Conservation (phyloP, 2,329 filamentous ascomycete species). For the Graphilbum sp. region DNA sequence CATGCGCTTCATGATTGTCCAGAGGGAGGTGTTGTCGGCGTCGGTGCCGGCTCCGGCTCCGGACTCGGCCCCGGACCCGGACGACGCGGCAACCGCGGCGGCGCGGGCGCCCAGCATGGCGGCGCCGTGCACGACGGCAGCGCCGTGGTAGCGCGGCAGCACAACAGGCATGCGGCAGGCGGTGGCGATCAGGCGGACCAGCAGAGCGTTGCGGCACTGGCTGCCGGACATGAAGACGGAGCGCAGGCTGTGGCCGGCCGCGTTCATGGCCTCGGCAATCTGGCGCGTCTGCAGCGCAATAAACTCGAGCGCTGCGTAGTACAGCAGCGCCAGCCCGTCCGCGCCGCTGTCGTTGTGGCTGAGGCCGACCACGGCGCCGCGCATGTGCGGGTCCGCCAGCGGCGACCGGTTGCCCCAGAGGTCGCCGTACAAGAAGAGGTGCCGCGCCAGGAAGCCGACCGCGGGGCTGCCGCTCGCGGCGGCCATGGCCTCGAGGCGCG, state of each 20-base stretch:
- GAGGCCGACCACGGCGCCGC: conserved; percentile 73
- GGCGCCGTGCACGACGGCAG: conserved; percentile 92
- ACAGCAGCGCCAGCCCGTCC: conserved; percentile 76
- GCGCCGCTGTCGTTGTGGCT: conserved; percentile 65
- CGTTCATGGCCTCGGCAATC: conserved; percentile 90
- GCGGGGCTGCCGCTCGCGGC: conserved; percentile 54
- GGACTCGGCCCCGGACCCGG: conserved; percentile 30
- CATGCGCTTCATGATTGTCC: conserved; percentile 96
- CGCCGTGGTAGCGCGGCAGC: conserved; percentile 85
- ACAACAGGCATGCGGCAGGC: conserved; percentile 84
- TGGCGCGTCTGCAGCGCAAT: conserved; percentile 94
- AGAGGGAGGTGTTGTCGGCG: conserved; percentile 71
- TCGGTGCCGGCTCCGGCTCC: too few relatives aligned
- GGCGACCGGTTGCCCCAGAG: conserved; percentile 94
- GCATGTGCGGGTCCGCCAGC: conserved; percentile 85
- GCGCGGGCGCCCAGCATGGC: conserved; percentile 97
- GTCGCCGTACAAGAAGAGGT: conserved; percentile 98
- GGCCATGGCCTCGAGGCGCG: conserved; percentile 63
- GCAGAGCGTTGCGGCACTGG: conserved; percentile 86
- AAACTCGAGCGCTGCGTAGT: conserved; percentile 95
- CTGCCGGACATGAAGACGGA: conserved; percentile 98
- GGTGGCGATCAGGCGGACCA: conserved; percentile 84
- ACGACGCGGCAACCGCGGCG: conserved; percentile 29
- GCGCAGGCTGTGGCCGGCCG: conserved; percentile 67
- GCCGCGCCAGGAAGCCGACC: conserved; percentile 72